Conservation (phyloP, 225 moss, liverwort and hornwort genomes). For the Sphagnum contortum region DNA sequence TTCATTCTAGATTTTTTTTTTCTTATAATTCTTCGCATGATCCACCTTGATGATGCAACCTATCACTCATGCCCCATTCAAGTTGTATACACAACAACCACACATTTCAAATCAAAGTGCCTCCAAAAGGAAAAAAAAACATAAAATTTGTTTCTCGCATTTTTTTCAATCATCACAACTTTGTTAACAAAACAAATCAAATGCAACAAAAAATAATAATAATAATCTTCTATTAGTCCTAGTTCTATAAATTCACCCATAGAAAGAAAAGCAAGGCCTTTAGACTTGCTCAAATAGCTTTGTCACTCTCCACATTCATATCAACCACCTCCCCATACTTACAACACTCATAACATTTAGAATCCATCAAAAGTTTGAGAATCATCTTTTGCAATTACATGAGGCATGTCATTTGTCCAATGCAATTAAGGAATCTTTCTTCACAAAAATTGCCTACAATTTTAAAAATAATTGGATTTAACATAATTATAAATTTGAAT, state of each 20-base stretch:
- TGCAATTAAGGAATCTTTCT: too few species aligned
- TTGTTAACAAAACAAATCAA: background rate
- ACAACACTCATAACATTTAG: background rate
- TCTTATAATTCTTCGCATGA: conserved; percentile 93
- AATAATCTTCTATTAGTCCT: too few species aligned
- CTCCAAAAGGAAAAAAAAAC: background rate
- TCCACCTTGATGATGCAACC: conserved; percentile 90
- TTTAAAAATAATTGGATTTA: too few species aligned
- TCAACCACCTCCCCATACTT: conserved; percentile 97
- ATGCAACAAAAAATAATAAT: background rate
- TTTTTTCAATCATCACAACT: conserved; percentile 1
- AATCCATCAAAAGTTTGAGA: too few species aligned
- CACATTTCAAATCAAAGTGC: background rate
- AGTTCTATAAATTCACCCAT: conserved; percentile 49
- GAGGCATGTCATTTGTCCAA: too few species aligned
- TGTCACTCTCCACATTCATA: conserved; percentile 84
- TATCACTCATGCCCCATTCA: conserved; percentile 78
- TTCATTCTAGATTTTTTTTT: conserved; percentile 82
- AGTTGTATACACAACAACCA: conserved; percentile 53
- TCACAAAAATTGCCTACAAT: too few species aligned
- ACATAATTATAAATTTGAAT: too few species aligned
- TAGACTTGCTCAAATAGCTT: conserved; percentile 78
- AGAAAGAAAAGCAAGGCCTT: conserved; percentile 93
- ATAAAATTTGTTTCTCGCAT: background rate
- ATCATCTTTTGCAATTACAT: too few species aligned